phyloP scores from a whole-genome alignment of 2,329 filamentous ascomycete genomes.

The Verticillium isaacii region DNA sequence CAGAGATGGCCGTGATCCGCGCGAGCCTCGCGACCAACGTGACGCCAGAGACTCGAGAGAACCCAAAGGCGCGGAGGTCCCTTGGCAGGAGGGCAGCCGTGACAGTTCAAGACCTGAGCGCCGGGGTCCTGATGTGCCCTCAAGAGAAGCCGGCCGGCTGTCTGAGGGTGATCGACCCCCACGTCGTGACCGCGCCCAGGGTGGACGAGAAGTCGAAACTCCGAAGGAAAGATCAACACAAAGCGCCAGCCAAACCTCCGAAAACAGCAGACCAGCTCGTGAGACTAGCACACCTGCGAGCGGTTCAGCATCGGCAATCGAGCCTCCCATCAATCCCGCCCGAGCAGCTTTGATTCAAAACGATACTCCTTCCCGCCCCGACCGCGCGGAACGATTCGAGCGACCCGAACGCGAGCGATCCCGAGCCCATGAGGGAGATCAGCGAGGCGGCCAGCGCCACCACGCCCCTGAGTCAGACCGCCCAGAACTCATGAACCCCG shows the following conservation, averaged over 20 bases:
- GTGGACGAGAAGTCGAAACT: not conserved
- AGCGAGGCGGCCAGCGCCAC: conserved; percentile 6
- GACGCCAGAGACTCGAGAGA: conserved; percentile 29
- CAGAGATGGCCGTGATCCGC: conserved; percentile 29
- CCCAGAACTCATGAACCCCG: conserved; percentile 40
- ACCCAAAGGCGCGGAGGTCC: conserved; percentile 30
- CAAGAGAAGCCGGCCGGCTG: conserved; percentile 29
- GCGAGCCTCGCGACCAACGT: conserved; percentile 33
- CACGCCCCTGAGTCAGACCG: conserved; percentile 16
- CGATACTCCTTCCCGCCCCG: conserved; percentile 18
- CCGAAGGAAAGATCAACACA: not conserved
- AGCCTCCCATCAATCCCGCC: conserved; percentile 51
- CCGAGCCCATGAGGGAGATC: conserved; percentile 7
- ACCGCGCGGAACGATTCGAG: conserved; percentile 5
- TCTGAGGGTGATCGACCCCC: conserved; percentile 36
- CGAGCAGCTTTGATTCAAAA: conserved; percentile 43
- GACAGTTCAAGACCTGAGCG: conserved; percentile 37
- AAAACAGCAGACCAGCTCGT: conserved; percentile 18
- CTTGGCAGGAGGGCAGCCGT: conserved; percentile 35
- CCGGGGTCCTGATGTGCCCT: conserved; percentile 29
- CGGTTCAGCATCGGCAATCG: conserved; percentile 26
- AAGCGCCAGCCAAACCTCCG: conserved; percentile 5
- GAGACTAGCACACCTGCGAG: conserved; percentile 15
- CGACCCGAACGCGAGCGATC: conserved; percentile 12
- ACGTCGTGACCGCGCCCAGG: conserved; percentile 20